Base-by-base conservation (phyloP, 345 rosid species). In the Draba incana region DNA sequence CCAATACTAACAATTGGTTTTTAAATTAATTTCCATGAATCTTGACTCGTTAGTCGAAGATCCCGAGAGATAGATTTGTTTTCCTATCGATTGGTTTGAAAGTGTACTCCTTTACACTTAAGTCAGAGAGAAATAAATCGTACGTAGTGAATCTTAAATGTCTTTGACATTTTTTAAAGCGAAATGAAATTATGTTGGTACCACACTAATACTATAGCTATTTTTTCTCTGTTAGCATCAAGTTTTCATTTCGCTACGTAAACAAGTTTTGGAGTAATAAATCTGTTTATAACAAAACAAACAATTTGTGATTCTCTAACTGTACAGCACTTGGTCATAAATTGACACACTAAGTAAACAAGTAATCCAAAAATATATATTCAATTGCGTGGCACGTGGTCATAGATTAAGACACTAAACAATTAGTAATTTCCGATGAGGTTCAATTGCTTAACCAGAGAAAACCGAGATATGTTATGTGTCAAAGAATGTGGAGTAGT, bases 31-130 rank as follows among this genome's bases (percentile, higher is more conserved):
- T n/a, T n/a, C n/a, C n/a, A n/a, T n/a, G n/a, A n/a, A n/a, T n/a
- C n/a, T n/a, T n/a, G n/a, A 64, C 59, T 50, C 75, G 33, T 44
- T 39, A 51, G 39, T 55, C 49, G 67, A 45, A 43, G 62, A 66
- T 74, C 72, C 54, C 68, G 20, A 43, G 16, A 51, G 58, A 4
- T 41, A 38, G 44, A 48, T 24, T n/a, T n/a, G n/a, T 49, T 24
- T 37, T 35, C 5, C 10, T 27, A 16, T 15, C 5, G 13, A 2
- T 3, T 42, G 30, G 66, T 39, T 58, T 27, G 38, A 42, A 8
- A 23, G 10, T 41, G 20, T 65, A 52, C 6, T 25, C 28, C 0
- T 28, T 5, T 5, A 55, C 9, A 1, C 24, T 30, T 9, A 10
- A 16, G 51, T 53, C 23, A 53, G 4, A 66, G 52, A 15, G 8